A percentile compares a stretch with the other conserved stretches of the same genome.
These are phyloP conservation scores for Lichtheimia corymbifera DNA, from an alignment of 371 early-diverging fungal species.

Conservation along the genomic window DNA sequence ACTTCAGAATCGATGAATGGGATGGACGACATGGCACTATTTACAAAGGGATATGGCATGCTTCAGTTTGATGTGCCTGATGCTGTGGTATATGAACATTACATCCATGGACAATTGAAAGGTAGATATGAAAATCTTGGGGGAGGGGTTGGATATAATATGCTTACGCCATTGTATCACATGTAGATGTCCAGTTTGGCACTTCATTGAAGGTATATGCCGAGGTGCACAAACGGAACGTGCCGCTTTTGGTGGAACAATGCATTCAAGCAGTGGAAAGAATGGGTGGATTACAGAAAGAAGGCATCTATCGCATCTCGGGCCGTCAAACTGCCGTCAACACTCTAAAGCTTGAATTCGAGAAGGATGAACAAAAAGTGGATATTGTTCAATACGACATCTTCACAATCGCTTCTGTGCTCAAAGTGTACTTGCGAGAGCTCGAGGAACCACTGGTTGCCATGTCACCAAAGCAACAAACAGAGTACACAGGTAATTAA, in stretches of 20 bases:
- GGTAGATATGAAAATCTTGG: slow-evolving; percentile 14
- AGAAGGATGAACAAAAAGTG: slow-evolving; percentile 50
- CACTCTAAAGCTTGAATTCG: slow-evolving; percentile 54
- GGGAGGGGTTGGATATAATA: no score
- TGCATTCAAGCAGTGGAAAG: slow-evolving; percentile 63
- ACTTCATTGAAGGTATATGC: slow-evolving; percentile 48
- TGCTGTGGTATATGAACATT: slow-evolving; percentile 54
- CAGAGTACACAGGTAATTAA: background rate
- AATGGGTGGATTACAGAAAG: slow-evolving; percentile 62
- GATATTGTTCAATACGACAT: slow-evolving; percentile 59
- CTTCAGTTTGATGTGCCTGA: slow-evolving; percentile 28
- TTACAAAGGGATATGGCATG: background rate
- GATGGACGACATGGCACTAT: background rate
- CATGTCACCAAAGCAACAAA: slow-evolving; percentile 19
- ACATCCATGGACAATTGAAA: slow-evolving; percentile 35
- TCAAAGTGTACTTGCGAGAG: slow-evolving; percentile 68
- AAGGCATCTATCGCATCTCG: slow-evolving; percentile 71
- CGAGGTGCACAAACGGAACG: slow-evolving; percentile 38
- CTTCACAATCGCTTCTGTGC: slow-evolving; percentile 58
- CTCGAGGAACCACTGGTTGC: slow-evolving; percentile 54
- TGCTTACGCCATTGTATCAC: no score
- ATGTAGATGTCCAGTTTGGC: slow-evolving; percentile 57
- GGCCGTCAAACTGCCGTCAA: slow-evolving; percentile 63
- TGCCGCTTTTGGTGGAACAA: slow-evolving; percentile 56
- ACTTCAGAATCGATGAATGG: background rate